Evolutionary conservation across 129 eudicot genomes (phyloP), one percentile per base, ranked within the genome.

Genomic region (Rutidosis leptorrhynchoides): DNA sequence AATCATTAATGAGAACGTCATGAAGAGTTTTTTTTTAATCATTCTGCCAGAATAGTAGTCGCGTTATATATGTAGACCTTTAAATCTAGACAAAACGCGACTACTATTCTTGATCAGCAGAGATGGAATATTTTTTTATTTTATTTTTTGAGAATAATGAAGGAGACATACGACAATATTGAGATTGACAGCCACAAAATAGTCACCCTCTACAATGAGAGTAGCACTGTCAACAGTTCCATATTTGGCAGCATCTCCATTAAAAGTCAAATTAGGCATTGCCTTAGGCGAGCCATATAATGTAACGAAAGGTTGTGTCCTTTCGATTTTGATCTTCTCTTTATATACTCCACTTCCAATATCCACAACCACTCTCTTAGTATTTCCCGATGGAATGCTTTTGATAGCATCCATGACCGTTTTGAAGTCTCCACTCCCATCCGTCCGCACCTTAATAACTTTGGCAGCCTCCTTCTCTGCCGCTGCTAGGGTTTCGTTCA

Each of bases 181-280:
- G 45, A 88, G 8, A 58, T 88, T 84, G 10, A 69, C 77, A 5
- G 80, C 96, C 6, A 42, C 75, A 35, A 88, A 88, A 56, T 80
- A 81, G 57, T 84, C 84, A 4, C 87, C 74, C 8, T 78, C 79
- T 7, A 83, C 84, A 2, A 67, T 73, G 20, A 86, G 23, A 2
- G 86, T 83, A 19, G 82, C 90, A 33, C 87, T 81, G 17, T 84
- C 87, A 4, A 84, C 82, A 6, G 83, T 82, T 9, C 81, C 80
- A 51, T 71, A 82, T 49, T 65, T 24, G 0, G 65, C 71, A 4
- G 96, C 84, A 10, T 78, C 75, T 12, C 95, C 95, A 33, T 37
- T 70, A 49, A 42, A 83, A 29, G 73, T 63, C 71, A 87, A 42
- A 6, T 58, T 49, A 1, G 95, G 90, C 76, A 53, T 60, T 15